Conservation (phyloP, 306 rosid genomes). For the Prosopis cineraria region DNA sequence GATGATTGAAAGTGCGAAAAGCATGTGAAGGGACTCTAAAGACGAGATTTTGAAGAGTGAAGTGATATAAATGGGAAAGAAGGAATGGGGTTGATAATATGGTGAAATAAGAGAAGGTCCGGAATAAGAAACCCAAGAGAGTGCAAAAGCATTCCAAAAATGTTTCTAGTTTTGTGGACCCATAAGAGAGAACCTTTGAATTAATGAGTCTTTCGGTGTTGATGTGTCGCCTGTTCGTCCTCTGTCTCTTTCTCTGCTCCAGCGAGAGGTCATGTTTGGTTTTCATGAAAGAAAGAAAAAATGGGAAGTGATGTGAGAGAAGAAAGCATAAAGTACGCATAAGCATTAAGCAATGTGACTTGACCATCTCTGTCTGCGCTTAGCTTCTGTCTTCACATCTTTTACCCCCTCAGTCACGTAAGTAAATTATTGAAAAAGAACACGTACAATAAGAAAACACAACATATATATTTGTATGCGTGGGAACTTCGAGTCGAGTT, state of each 20-base stretch:
- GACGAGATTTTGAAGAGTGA: slow-evolving; percentile 50
- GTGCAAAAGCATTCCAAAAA: slow-evolving; percentile 52
- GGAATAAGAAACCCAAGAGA: slow-evolving; percentile 34
- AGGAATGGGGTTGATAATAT: slow-evolving; percentile 44
- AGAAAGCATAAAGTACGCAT: slow-evolving; percentile 48
- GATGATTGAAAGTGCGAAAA: slow-evolving; percentile 21
- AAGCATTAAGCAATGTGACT: slow-evolving; percentile 61
- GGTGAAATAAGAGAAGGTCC: slow-evolving; percentile 20
- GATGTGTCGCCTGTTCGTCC: not conserved
- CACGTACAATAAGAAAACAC: not conserved
- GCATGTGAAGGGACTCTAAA: slow-evolving; percentile 34
- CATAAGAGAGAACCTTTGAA: slow-evolving; percentile 33
- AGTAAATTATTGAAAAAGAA: slow-evolving; percentile 40
- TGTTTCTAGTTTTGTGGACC: slow-evolving; percentile 41
- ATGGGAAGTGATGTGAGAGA: slow-evolving; percentile 62
- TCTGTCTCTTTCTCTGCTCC: slow-evolving; percentile 7
- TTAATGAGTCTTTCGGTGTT: not conserved
- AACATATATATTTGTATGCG: slow-evolving; percentile 31
- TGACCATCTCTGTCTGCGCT: slow-evolving; percentile 44
- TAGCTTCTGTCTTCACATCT: slow-evolving; percentile 53
- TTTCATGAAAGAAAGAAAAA: slow-evolving; percentile 19
- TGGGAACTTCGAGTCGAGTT: slow-evolving; percentile 49
- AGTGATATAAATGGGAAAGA: slow-evolving; percentile 51
- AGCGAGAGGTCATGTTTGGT: slow-evolving; percentile 45
- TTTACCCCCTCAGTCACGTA: slow-evolving; percentile 78